A percentile compares a stretch with the other conserved stretches of the same genome.
Evolutionary conservation across 2,329 filamentous ascomycete genomes (phyloP).

Genomic region (Penicillium sp.): DNA sequence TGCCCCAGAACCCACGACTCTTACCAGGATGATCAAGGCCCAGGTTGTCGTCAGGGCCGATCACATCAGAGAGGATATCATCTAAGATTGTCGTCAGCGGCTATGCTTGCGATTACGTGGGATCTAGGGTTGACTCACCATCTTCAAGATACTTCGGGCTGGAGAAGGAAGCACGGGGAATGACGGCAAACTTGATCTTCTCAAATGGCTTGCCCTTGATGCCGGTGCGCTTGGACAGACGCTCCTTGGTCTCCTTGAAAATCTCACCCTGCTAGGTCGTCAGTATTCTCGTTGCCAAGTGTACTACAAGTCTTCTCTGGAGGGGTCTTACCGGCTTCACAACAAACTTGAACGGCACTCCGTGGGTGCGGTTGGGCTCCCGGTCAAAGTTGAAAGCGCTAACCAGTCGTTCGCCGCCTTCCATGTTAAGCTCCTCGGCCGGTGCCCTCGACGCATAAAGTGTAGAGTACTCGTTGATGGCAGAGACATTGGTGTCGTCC

Average conservation of each 20-base stretch:
- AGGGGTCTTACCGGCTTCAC: constrained; percentile 68
- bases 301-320: too few relatives aligned
- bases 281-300: constrained; percentile 10
- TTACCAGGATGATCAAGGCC: constrained; percentile 67
- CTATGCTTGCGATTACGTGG: background rate
- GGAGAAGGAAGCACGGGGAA: constrained; percentile 70
- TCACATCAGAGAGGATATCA: constrained; percentile 53
- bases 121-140: constrained; percentile 59
- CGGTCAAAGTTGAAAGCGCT: constrained; percentile 91
- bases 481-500: constrained; percentile 71
- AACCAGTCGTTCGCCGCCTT: constrained; percentile 70
- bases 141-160: constrained; percentile 83
- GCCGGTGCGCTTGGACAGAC: constrained; percentile 87
- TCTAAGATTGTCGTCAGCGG: constrained; percentile 34
- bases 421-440: constrained; percentile 62
- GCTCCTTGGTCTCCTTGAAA: constrained; percentile 90
- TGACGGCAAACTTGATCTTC: constrained; percentile 93
- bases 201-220: constrained; percentile 98
- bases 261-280: constrained; percentile 65
- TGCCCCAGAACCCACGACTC: constrained; percentile 59
- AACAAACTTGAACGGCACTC: constrained; percentile 88
- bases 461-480: constrained; percentile 81
- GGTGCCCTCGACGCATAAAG: constrained; percentile 82
- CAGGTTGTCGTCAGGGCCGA: constrained; percentile 77
- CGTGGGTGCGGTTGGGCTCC: constrained; percentile 80